Conservation (phyloP, 2,329 filamentous ascomycete species). For the Drechslerella stenobrocha region DNA sequence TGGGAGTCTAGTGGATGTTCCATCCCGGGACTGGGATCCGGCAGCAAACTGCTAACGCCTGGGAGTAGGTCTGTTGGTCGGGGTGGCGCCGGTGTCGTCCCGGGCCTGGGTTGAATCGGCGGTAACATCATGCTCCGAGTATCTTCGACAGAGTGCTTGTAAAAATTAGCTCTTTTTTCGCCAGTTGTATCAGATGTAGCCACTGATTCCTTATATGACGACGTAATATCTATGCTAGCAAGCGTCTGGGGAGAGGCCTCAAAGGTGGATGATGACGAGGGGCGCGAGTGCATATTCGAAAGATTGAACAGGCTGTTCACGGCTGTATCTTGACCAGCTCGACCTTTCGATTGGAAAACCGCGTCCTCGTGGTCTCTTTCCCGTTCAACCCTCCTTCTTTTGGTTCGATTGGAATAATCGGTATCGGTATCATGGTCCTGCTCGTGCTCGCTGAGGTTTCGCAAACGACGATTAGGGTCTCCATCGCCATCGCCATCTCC, state of each 20-base stretch:
- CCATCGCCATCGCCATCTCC: conserved; percentile 35
- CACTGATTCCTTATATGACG: conserved; percentile 23
- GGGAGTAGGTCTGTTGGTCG: conserved; percentile 23
- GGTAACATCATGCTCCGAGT: conserved; percentile 22
- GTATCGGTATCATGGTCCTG: conserved; percentile 30
- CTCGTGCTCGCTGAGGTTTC: conserved; percentile 44
- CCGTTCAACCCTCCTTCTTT: conserved; percentile 23
- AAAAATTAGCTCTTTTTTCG: conserved; percentile 17
- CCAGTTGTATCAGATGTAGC: conserved; percentile 35
- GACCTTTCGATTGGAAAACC: conserved; percentile 30
- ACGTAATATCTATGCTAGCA: conserved; percentile 23
- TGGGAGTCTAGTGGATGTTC: conserved; percentile 32
- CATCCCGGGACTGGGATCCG: conserved; percentile 19
- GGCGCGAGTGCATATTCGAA: conserved; percentile 39
- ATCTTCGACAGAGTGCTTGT: conserved; percentile 31
- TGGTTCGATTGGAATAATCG: conserved; percentile 20
- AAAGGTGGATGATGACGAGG: conserved; percentile 28
- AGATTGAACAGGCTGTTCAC: conserved; percentile 26
- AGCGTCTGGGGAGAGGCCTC: conserved; percentile 34
- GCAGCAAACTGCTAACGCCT: conserved; percentile 28
- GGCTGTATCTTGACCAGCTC: conserved; percentile 29
- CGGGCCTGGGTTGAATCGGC: conserved; percentile 22
- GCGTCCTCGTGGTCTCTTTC: conserved; percentile 13
- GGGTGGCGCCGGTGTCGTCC: conserved; percentile 19
- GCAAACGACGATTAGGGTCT: conserved; percentile 38